These are phyloP conservation scores for Delphinella strobiligena DNA, from an alignment of 2,329 filamentous ascomycete species.

Conservation along the genomic window DNA sequence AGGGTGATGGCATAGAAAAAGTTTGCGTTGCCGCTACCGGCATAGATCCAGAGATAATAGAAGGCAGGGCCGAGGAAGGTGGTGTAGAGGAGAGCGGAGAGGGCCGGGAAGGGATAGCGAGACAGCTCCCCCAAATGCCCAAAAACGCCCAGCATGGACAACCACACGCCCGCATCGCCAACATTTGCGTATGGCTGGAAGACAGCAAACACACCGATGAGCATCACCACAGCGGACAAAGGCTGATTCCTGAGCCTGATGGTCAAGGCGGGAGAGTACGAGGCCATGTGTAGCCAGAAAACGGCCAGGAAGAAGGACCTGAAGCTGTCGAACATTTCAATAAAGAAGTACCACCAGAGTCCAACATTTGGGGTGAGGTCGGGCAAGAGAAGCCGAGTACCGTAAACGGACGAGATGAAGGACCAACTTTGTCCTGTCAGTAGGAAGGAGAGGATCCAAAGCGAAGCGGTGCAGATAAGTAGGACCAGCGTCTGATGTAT, in stretches of 20 bases:
- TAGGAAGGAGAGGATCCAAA: conserved; percentile 61
- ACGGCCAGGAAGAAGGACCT: conserved; percentile 92
- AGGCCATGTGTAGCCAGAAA: conserved; percentile 90
- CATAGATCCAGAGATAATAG: conserved; percentile 96
- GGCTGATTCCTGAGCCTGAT: conserved; percentile 77
- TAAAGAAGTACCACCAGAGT: conserved; percentile 99
- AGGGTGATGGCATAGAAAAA: conserved; percentile 99
- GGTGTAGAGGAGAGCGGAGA: conserved; percentile 74
- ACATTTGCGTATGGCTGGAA: conserved; percentile 97
- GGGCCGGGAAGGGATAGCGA: conserved; percentile 81
- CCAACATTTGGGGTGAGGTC: conserved; percentile 93
- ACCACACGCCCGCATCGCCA: conserved; percentile 75
- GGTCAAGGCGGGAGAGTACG: conserved; percentile 78
- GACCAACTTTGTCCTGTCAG: conserved; percentile 68
- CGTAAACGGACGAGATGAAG: conserved; percentile 81
- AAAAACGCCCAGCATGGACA: conserved; percentile 73
- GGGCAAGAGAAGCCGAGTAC: conserved; percentile 78
- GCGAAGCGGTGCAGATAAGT: conserved; percentile 40
- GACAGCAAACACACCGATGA: conserved; percentile 81
- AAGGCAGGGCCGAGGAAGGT: conserved; percentile 86
- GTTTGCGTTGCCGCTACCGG: conserved; percentile 93
- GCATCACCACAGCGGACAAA: conserved; percentile 69
- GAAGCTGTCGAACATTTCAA: conserved; percentile 98
- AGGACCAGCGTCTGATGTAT: conserved; percentile 46
- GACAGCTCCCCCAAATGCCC: conserved; percentile 88